Base-by-base conservation (phyloP, 192 early-diverging fungal genomes). In the Coemansia biformis region DNA sequence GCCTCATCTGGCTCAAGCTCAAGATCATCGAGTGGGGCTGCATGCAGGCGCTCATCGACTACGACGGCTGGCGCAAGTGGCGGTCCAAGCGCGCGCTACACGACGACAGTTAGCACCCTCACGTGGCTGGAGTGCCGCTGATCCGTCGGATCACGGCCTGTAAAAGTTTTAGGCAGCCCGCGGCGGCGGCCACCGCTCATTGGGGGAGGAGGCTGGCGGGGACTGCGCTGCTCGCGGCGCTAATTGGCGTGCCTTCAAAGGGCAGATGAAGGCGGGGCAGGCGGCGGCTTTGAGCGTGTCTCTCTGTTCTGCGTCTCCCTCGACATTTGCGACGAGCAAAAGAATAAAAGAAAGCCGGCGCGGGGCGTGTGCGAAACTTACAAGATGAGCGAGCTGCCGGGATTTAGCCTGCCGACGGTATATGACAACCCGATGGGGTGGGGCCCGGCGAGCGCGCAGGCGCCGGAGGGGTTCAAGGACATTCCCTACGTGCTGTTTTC, bases 401-500 rank as follows among this genome's bases (percentile, higher is more conserved):
- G 71, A 37, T 96, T 96, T 65, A 77, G 59, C 34, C 80, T 96
- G 28, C 93, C 91, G 29, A 55, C 60, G 24, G 81, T 94, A 44
- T 75, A 77, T 49, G 90, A 94, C 77, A 86, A 90, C 54, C 77
- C 85, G 50, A 72, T 57, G 70, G 91, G 91, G 33, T 96, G 93
- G 93, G 93, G 93, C 23, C 93, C 93, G 12, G 62, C 78, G 4
- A 54, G 70, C 24, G 60, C 77, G 38, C 80, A 86, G 43, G 76
- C 87, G 42, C 70, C 83, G 35, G 60, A 80, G 16, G 66, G 78
- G 28, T 82, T 86, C 64, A 55, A 69, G 46, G 88, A 86, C 63
- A 86, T 99, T 48, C 96, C 96, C 13, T 99, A 93, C 66, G 84
- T 88, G 30, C 92, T 91, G 29, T 99, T 87, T 81, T 90, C 86